Percentiles rank a stretch among this genome's conserved stretches.
These are phyloP conservation scores for Heritiera fomes DNA, from an alignment of 345 rosid species.

Conservation along the genomic window DNA sequence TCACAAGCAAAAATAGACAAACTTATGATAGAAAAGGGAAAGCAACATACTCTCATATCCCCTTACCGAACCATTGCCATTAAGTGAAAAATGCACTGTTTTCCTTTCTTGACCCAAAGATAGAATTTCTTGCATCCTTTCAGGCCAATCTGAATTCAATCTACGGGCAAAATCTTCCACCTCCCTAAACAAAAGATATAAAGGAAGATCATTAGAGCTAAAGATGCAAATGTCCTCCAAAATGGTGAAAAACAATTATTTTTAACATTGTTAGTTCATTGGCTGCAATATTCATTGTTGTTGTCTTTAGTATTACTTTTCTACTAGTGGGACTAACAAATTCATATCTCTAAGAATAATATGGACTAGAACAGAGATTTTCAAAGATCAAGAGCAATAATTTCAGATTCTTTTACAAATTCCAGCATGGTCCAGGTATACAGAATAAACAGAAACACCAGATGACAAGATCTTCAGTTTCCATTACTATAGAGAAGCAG, in stretches of 20 bases:
- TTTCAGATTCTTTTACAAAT: background rate
- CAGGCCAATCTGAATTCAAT: constrained; percentile 82
- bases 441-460: background rate
- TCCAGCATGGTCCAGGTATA: background rate
- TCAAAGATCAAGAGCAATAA: background rate
- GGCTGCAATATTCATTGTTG: background rate
- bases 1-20: background rate
- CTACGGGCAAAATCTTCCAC: constrained; percentile 92
- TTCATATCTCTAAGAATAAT: background rate
- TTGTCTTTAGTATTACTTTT: background rate
- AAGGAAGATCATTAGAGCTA: background rate
- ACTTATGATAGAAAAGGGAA: constrained; percentile 3
- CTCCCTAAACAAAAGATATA: constrained; percentile 48
- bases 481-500: background rate
- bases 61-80: constrained; percentile 52
- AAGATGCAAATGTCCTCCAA: background rate
- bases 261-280: constrained; percentile 13
- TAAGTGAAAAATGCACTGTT: constrained; percentile 44
- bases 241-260: background rate
- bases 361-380: background rate
- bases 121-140: constrained; percentile 67
- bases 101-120: constrained; percentile 60
- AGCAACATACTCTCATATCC: constrained; percentile 52
- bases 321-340: background rate
- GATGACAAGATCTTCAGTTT: background rate